Base-by-base conservation (phyloP, 2,329 filamentous ascomycete genomes). In the Phyllosticta citriasiana region DNA sequence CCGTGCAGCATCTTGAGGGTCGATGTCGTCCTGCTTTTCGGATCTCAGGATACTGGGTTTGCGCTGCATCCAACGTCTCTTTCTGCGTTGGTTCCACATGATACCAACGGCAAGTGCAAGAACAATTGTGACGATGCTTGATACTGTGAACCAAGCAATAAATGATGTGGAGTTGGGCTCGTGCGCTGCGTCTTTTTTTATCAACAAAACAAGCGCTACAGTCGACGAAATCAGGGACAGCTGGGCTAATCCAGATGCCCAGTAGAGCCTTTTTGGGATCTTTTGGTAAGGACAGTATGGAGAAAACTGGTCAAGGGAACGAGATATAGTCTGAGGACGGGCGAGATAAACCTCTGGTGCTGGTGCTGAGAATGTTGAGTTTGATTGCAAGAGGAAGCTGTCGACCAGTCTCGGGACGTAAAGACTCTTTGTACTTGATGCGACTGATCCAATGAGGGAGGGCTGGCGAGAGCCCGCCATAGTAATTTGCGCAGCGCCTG, bases 31-130 rank as follows among this genome's bases (percentile, higher is more conserved):
- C 14, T 47, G 40, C 14, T 47, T 47, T n/a, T 7, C 16, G 40
- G n/a, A n/a, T 47, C 40, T 16, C 16, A 47, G 40, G 14, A 47
- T 16, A 47, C 40, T 51, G 53, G 57, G 47, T 35, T 47, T 57
- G 54, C 24, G n/a, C 16, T 57, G 59, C 47, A 61, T 53, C 19
- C 50, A 40, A 30, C 27, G 40, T 22, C 53, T 22, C 47, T 26
- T 25, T 33, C 55, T 54, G 26, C 59, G 59, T 55, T 57, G 54
- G 59, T 47, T 14, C 50, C 55, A 57, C 50, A 57, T 57, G 22
- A 61, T 14, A 12, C 52, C 16, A 10, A 33, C 26, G 27, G 35
- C 53, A 8, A 57, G 22, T 1, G 50, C 24, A 25, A 57, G 53
- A 47, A 27, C 24, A 14, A 52, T 52, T 14, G 54, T 53, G 1